phyloP scores from a whole-genome alignment of 345 rosid genomes.

The Dipteronia dyeriana region DNA sequence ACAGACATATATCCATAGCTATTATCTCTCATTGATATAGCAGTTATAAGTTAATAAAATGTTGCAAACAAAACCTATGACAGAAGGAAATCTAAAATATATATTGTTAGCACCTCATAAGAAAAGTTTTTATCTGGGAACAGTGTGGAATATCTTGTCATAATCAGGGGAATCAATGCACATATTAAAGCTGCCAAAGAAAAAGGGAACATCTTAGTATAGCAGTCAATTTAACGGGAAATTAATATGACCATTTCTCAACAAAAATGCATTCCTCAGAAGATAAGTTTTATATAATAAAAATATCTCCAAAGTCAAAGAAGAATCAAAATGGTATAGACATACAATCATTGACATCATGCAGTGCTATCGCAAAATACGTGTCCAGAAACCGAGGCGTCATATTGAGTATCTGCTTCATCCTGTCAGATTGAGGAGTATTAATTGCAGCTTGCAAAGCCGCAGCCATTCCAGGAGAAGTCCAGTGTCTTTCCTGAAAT shows the following conservation, averaged over 20 bases:
- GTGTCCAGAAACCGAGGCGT: slow-evolving; percentile 76
- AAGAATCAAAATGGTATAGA: slow-evolving; percentile 24
- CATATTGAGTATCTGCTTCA: slow-evolving; percentile 68
- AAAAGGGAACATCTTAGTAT: slow-evolving; percentile 16
- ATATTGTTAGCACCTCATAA: slow-evolving; percentile 59
- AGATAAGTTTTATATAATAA: neutral
- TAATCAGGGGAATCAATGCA: slow-evolving; percentile 81
- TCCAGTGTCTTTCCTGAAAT: slow-evolving; percentile 81
- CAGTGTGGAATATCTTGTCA: slow-evolving; percentile 73
- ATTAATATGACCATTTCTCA: neutral
- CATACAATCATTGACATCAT: slow-evolving; percentile 82
- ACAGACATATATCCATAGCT: slow-evolving; percentile 20
- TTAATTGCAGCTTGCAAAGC: slow-evolving; percentile 74
- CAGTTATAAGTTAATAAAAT: neutral
- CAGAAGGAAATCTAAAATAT: slow-evolving; percentile 12
- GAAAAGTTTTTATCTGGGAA: slow-evolving; percentile 77
- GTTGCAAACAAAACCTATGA: neutral
- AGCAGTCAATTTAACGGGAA: neutral
- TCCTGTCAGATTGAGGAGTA: slow-evolving; percentile 67
- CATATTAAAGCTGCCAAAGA: slow-evolving; percentile 78
- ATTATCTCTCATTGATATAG: neutral
- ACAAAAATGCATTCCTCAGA: neutral
- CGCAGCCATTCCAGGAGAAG: slow-evolving; percentile 73
- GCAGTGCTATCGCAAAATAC: slow-evolving; percentile 70
- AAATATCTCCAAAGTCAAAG: neutral